A percentile compares a stretch with the other conserved stretches of the same genome.
These are phyloP conservation scores for Colletotrichum euphorbiae DNA, from an alignment of 2,329 filamentous ascomycete genomes.

Conservation along the genomic window DNA sequence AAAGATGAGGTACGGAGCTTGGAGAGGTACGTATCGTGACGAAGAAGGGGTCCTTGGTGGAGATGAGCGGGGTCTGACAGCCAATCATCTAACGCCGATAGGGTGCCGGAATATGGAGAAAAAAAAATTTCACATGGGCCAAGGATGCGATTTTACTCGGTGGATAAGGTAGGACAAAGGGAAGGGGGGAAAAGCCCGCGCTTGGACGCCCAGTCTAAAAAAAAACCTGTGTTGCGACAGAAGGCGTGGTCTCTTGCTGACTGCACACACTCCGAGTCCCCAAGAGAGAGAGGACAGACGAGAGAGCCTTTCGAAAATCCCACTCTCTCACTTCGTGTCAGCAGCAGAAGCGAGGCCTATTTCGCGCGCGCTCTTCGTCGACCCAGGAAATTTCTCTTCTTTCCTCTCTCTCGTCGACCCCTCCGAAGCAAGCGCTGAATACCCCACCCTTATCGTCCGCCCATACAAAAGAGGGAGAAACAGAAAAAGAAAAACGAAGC, in stretches of 20 bases:
- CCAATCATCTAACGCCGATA: slow-evolving; percentile 34
- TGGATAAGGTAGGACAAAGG: slow-evolving; percentile 39
- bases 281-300: slow-evolving; percentile 39
- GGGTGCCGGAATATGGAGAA: slow-evolving; percentile 27
- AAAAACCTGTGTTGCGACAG: slow-evolving; percentile 33
- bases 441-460: slow-evolving; percentile 52
- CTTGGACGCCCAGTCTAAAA: slow-evolving; percentile 37
- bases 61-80: background rate
- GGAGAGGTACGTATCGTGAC: slow-evolving; percentile 29
- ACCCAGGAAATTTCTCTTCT: background rate
- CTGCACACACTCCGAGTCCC: slow-evolving; percentile 27
- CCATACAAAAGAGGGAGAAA: too few relatives aligned
- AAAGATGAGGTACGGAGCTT: slow-evolving; percentile 34
- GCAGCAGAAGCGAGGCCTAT: slow-evolving; percentile 31
- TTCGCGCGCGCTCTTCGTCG: slow-evolving; percentile 5
- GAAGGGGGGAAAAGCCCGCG: slow-evolving; percentile 23
- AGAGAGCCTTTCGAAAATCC: slow-evolving; percentile 26
- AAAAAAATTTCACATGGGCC: slow-evolving; percentile 42
- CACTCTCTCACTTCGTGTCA: slow-evolving; percentile 24
- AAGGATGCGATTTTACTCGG: slow-evolving; percentile 40
- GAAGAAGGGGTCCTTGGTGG: background rate
- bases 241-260: slow-evolving; percentile 12
- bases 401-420: slow-evolving; percentile 15
- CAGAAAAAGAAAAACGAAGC: slow-evolving; percentile 41
- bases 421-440: slow-evolving; percentile 47